A percentile compares a stretch with the other conserved stretches of the same genome.
Evolutionary conservation across 192 early-diverging fungal genomes (phyloP).

Genomic region (Obelidium mucronatum): DNA sequence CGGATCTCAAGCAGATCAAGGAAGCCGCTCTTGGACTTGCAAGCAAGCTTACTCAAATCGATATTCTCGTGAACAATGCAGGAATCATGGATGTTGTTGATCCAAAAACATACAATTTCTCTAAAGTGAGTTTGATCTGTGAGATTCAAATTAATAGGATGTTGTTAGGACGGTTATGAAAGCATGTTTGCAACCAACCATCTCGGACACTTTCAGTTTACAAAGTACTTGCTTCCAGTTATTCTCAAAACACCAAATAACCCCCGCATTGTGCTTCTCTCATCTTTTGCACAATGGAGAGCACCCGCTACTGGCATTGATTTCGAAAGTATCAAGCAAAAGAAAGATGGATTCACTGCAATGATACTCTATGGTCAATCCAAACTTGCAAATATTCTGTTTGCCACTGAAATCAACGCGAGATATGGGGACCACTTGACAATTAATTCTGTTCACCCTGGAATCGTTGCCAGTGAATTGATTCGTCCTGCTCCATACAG

Average conservation of each 20-base stretch:
- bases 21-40: not conserved
- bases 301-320: conserved; percentile 13
- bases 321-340: conserved; percentile 21
- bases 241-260: conserved; percentile 3
- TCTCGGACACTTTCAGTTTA: conserved; percentile 42
- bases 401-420: conserved; percentile 27
- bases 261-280: conserved; percentile 35
- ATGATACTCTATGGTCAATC: not conserved
- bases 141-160: conserved; percentile 39
- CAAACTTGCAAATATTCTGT: not conserved
- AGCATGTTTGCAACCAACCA: conserved; percentile 39
- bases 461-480: conserved; percentile 59
- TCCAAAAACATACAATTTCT: not conserved
- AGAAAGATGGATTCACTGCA: not conserved
- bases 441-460: conserved; percentile 60
- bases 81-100: conserved; percentile 3
- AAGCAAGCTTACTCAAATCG: not conserved
- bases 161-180: conserved; percentile 36
- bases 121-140: not conserved
- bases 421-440: conserved; percentile 34
- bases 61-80: conserved; percentile 34
- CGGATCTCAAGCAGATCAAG: conserved; percentile 29
- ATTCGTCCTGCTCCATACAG: not conserved
- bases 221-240: conserved; percentile 33
- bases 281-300: conserved; percentile 15